Evolutionary conservation across 192 early-diverging fungal genomes (phyloP), one percentile per base, ranked within the genome.

Genomic region (Backusella liffmaniae): DNA sequence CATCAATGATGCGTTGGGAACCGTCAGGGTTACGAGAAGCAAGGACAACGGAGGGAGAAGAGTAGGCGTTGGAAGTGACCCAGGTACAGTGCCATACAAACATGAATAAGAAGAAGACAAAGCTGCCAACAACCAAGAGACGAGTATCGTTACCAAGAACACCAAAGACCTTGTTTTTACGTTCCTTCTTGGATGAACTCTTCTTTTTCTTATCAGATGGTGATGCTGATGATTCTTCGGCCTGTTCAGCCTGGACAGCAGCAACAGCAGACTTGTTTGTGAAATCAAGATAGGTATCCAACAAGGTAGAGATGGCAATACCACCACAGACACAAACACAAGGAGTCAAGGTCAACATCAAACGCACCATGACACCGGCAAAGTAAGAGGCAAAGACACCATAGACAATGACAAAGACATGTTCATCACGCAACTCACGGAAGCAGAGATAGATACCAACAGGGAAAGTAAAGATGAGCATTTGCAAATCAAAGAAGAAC

Each of bases 331-430:
- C 93, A 82, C 98, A 99, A 21, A 99, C 98, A 66, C 97, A 91
- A 21, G 98, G 98, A 12, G 98, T 99, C 71, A 99, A 85, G 3
- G 98, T 99, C 53, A 99, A 86, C 89, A 99, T 99, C 62, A 99
- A 86, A 66, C 98, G 96, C 42, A 99, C 98, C 98, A 99, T 99
- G 67, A 99, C 98, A 70, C 98, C 95, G 15, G 98, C 95, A 92
- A 99, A 99, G 86, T 99, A 99, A 8, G 96, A 93, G 3, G 97
- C 97, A 83, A 97, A 96, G n/a, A 97, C 85, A n/a, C 93, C 89
- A 83, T 99, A 99, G 0, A 99, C 84, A 66, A 99, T 96, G 72
- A 99, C 90, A 81, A 99, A 99, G 16, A 99, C 94, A 76, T 99
- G 97, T 80, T 98, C 95, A 77, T 99, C 98, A 36, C 87, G 85